phyloP scores from a whole-genome alignment of 495 filamentous ascomycete species.

The Lasiosphaeris hirsuta region DNA sequence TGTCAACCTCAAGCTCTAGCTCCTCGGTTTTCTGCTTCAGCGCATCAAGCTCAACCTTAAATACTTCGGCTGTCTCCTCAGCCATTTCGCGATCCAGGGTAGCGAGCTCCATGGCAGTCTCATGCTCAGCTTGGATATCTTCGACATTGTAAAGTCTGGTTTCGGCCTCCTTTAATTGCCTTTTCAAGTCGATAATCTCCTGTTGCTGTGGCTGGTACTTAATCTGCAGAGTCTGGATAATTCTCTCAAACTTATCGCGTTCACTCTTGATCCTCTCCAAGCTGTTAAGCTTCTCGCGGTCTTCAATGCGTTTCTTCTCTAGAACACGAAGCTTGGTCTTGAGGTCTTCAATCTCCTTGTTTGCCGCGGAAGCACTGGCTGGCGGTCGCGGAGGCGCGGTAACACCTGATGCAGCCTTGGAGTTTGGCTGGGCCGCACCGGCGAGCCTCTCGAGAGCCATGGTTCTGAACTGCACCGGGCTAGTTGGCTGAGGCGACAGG shows the following conservation, averaged over 20 bases:
- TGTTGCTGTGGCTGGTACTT: slow-evolving; percentile 86
- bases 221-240: slow-evolving; percentile 86
- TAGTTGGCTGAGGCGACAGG: slow-evolving; percentile 42
- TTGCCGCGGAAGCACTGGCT: slow-evolving; percentile 42
- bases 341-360: slow-evolving; percentile 72
- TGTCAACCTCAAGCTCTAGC: slow-evolving; percentile 79
- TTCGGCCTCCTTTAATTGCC: slow-evolving; percentile 73
- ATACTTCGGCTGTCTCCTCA: slow-evolving; percentile 80
- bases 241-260: slow-evolving; percentile 78
- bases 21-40: slow-evolving; percentile 75
- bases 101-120: slow-evolving; percentile 80
- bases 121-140: slow-evolving; percentile 73
- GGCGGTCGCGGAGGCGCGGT: slow-evolving; percentile 12
- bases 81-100: slow-evolving; percentile 94
- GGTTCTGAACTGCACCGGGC: slow-evolving; percentile 43
- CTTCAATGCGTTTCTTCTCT: slow-evolving; percentile 78
- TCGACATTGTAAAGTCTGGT: slow-evolving; percentile 65
- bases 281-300: slow-evolving; percentile 79
- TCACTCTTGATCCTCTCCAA: slow-evolving; percentile 76
- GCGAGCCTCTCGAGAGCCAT: slow-evolving; percentile 46
- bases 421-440: slow-evolving; percentile 29
- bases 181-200: slow-evolving; percentile 72
- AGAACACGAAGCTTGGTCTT: slow-evolving; percentile 74
- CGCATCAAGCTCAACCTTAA: slow-evolving; percentile 76
- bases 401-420: slow-evolving; percentile 20